Conservation (phyloP, 805 yeast genomes). For the Candida pseudofarinosa region DNA sequence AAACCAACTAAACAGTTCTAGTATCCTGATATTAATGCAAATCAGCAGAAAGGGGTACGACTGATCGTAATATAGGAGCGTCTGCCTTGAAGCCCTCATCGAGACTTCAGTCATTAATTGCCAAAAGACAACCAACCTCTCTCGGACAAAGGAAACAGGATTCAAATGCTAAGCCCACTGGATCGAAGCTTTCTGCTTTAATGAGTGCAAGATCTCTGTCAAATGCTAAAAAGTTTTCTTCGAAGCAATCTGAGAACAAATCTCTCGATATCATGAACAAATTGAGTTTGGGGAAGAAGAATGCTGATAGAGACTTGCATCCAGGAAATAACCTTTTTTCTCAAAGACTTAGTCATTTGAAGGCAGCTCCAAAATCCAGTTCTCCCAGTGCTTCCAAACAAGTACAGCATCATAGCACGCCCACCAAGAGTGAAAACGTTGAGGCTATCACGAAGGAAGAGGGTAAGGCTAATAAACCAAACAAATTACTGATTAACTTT, state of each 20-base stretch:
- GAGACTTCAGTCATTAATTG: neutral
- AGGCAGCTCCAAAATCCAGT: neutral
- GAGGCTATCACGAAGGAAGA: neutral
- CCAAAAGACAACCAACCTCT: neutral
- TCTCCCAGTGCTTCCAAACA: neutral
- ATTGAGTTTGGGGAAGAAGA: slow-evolving; percentile 1
- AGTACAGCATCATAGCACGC: neutral
- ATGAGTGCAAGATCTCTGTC: slow-evolving; percentile 37
- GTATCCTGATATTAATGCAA: slow-evolving; percentile 12
- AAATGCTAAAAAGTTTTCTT: slow-evolving; percentile 1
- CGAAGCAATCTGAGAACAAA: slow-evolving; percentile 5
- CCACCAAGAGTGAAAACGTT: neutral
- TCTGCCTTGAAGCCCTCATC: neutral
- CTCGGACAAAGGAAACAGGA: neutral
- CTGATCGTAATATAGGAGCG: neutral
- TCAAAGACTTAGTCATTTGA: neutral
- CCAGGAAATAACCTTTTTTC: neutral
- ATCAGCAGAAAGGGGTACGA: slow-evolving; percentile 1
- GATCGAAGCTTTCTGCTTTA: slow-evolving; percentile 39
- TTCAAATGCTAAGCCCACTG: slow-evolving; percentile 2
- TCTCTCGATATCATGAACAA: slow-evolving; percentile 17
- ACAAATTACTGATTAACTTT: neutral
- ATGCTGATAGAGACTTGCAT: neutral
- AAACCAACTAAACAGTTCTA: slow-evolving; percentile 11
- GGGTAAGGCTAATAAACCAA: neutral